phyloP scores from a whole-genome alignment of 768 basidiomycete genomes.

The Termitomyces sp. region DNA sequence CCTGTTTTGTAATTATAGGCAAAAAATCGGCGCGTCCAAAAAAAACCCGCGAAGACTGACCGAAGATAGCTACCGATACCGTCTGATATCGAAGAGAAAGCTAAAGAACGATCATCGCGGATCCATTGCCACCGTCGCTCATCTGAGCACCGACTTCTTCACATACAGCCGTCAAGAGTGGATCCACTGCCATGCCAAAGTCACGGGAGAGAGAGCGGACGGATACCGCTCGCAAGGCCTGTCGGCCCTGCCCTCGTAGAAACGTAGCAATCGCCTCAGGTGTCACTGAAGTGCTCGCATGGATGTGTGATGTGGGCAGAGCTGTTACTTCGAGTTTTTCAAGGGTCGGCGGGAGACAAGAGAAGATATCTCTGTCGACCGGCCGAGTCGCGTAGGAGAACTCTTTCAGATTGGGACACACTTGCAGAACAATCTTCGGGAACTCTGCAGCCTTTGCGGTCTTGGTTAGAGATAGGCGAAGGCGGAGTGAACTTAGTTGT shows the following conservation, averaged over 20 bases:
- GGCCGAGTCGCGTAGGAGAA: constrained; percentile 9
- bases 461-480: constrained; percentile 2
- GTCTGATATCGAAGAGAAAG: background rate
- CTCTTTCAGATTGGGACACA: constrained; percentile 5
- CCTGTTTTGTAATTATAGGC: background rate
- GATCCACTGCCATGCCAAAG: constrained; percentile 1
- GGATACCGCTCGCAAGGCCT: background rate
- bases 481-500: constrained; percentile 1
- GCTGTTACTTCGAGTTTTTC: constrained; percentile 6
- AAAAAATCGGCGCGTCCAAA: background rate
- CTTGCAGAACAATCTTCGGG: constrained; percentile 1
- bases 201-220: constrained; percentile 3
- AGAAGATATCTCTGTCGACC: constrained; percentile 1
- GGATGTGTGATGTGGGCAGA: constrained; percentile 5
- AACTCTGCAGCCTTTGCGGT: background rate
- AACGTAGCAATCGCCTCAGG: constrained; percentile 4
- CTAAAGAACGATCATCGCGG: constrained; percentile 6
- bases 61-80: background rate
- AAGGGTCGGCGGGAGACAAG: constrained; percentile 4
- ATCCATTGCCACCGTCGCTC: constrained; percentile 9
- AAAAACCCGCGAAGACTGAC: background rate
- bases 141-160: constrained; percentile 6
- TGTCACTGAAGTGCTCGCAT: constrained; percentile 5
- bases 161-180: constrained; percentile 4
- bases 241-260: constrained; percentile 2